Conservation (phyloP, 257 asterid species). For the Anisodus tanguticus region DNA sequence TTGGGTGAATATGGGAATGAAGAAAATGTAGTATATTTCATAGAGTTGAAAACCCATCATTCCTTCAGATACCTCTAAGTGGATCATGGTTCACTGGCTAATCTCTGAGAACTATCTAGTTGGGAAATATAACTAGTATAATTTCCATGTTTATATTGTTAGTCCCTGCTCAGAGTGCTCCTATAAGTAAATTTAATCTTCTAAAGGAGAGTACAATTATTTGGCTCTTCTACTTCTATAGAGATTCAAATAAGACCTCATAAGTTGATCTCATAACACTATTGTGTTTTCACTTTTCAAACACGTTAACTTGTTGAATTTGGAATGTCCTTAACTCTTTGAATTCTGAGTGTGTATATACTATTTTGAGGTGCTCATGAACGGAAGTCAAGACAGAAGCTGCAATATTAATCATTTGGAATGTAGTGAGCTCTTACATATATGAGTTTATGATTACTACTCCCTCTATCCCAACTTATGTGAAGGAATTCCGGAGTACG, state of each 20-base stretch:
- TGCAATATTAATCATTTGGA: neutral
- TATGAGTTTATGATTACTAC: neutral
- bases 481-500: neutral
- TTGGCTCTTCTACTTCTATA: neutral
- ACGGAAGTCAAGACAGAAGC: neutral
- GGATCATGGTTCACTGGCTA: neutral
- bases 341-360: neutral
- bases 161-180: neutral
- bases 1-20: neutral
- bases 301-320: neutral
- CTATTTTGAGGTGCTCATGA: neutral
- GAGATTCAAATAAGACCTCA: neutral
- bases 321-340: neutral
- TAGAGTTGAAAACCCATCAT: slow-evolving; percentile 12
- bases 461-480: neutral
- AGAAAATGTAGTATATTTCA: neutral
- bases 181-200: neutral
- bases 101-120: neutral
- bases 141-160: neutral
- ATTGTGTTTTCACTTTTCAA: neutral
- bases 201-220: neutral
- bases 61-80: slow-evolving; percentile 4
- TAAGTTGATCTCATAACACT: neutral
- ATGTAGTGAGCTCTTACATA: neutral
- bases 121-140: neutral